A percentile compares a stretch with the other conserved stretches of the same genome.
Evolutionary conservation across 2,329 filamentous ascomycete species (phyloP).

Genomic region (Aspergillus pseudoviridinutans): DNA sequence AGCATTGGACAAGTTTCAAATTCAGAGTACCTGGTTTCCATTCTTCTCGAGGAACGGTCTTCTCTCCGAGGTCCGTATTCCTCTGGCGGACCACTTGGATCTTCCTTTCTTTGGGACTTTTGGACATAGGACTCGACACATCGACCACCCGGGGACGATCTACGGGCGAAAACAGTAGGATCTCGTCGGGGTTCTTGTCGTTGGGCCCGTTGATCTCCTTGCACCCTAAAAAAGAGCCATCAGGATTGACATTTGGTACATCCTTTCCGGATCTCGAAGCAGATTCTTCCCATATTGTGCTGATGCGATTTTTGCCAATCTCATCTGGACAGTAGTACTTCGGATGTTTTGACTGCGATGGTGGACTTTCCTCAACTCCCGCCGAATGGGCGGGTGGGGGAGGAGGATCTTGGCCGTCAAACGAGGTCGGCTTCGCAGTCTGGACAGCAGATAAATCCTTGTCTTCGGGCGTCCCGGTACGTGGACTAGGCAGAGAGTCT

Average conservation of each 20-base stretch:
- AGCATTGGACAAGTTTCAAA: constrained; percentile 33
- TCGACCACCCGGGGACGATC: constrained; percentile 21
- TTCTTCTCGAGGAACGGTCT: constrained; percentile 22
- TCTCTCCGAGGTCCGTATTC: constrained; percentile 16
- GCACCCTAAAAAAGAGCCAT: constrained; percentile 41
- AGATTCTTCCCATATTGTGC: constrained; percentile 34
- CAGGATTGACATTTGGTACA: constrained; percentile 16
- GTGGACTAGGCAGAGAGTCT: constrained; percentile 30
- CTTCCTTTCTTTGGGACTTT: constrained; percentile 17
- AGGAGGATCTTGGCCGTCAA: constrained; percentile 20
- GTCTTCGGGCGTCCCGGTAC: constrained; percentile 25
- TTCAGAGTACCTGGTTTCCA: constrained; percentile 29
- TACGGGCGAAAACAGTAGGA: constrained; percentile 30
- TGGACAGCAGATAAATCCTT: constrained; percentile 25
- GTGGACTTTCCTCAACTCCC: constrained; percentile 7
- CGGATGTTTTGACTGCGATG: constrained; percentile 5
- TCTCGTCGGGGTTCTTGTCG: constrained; percentile 37
- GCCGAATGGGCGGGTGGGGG: constrained; percentile 4
- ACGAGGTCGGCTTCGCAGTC: constrained; percentile 9
- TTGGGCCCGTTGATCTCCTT: constrained; percentile 33
- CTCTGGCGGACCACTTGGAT: constrained; percentile 5
- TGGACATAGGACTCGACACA: constrained; percentile 20
- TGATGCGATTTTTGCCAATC: constrained; percentile 34
- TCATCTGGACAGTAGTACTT: constrained; percentile 39
- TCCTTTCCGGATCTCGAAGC: constrained; percentile 21